Evolutionary conservation across 2,329 filamentous ascomycete species (phyloP).

Genomic region (Cryphonectria naterciae): DNA sequence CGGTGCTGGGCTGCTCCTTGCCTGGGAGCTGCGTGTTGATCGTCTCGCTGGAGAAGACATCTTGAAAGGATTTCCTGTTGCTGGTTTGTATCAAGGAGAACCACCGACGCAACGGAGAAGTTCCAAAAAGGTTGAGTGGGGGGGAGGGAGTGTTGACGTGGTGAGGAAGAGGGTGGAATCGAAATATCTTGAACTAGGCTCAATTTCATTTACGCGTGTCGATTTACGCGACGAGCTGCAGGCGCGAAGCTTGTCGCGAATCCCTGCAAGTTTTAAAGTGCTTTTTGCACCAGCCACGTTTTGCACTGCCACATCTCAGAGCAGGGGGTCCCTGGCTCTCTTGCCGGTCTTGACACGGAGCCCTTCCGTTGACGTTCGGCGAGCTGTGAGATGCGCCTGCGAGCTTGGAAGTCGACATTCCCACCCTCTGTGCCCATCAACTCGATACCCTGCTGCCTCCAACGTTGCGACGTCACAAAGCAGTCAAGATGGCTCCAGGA

Average conservation of each 20-base stretch:
- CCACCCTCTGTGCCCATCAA: slow-evolving; percentile 13
- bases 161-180: slow-evolving; percentile 3
- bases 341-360: slow-evolving; percentile 29
- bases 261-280: slow-evolving; percentile 15
- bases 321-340: slow-evolving; percentile 15
- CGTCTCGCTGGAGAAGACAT: slow-evolving; percentile 69
- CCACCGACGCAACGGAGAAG: slow-evolving; percentile 3
- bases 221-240: slow-evolving; percentile 9
- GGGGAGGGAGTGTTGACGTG: slow-evolving; percentile 5
- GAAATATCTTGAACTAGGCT: slow-evolving; percentile 6
- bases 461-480: slow-evolving; percentile 15
- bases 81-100: slow-evolving; percentile 8
- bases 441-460: not conserved
- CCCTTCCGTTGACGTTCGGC: slow-evolving; percentile 20
- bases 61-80: slow-evolving; percentile 32
- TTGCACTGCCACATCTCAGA: slow-evolving; percentile 3
- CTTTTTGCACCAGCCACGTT: slow-evolving; percentile 5
- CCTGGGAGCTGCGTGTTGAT: slow-evolving; percentile 53
- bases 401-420: slow-evolving; percentile 19
- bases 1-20: slow-evolving; percentile 40
- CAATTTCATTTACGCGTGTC: slow-evolving; percentile 14
- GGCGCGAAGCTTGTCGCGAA: slow-evolving; percentile 8
- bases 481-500: slow-evolving; percentile 67
- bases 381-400: slow-evolving; percentile 19
- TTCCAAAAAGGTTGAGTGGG: not conserved